A percentile compares a stretch with the other conserved stretches of the same genome.
Conservation (phyloP, 108 stramenopile genomes). For the Discostella stelligeroides region DNA sequence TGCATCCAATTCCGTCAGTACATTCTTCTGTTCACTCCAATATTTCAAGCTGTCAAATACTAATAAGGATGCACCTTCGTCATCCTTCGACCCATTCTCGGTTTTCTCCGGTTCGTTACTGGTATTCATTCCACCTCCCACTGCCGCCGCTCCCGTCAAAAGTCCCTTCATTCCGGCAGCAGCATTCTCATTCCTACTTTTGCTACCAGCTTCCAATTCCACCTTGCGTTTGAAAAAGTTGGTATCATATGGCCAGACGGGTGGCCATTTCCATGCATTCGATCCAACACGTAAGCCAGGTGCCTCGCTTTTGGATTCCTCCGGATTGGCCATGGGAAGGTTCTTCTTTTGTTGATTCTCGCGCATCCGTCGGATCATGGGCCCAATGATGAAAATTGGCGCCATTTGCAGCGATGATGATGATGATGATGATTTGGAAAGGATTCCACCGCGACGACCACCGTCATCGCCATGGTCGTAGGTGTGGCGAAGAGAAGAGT, state of each 20-base stretch:
- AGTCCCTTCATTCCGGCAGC: constrained; percentile 42
- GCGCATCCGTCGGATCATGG: constrained; percentile 81
- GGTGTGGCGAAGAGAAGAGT: not conserved
- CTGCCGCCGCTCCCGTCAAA: constrained; percentile 21
- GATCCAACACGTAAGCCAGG: constrained; percentile 83
- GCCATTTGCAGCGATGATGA: too few relatives aligned
- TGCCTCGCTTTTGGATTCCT: constrained; percentile 67
- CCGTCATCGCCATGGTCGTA: not conserved
- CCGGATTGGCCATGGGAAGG: constrained; percentile 72
- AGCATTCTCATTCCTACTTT: constrained; percentile 21
- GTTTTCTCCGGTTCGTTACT: constrained; percentile 18
- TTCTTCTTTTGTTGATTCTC: constrained; percentile 78
- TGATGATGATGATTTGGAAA: not conserved
- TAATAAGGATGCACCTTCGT: too few relatives aligned
- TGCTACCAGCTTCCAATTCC: constrained; percentile 35
- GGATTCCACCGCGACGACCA: not conserved
- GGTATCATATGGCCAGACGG: constrained; percentile 85
- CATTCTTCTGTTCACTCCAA: constrained; percentile 69
- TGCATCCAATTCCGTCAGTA: constrained; percentile 65
- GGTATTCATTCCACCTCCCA: constrained; percentile 16
- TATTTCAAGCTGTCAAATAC: constrained; percentile 64
- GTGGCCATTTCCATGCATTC: constrained; percentile 88
- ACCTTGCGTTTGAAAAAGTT: constrained; percentile 65
- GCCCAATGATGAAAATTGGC: constrained; percentile 65
- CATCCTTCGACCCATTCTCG: constrained; percentile 40